These are phyloP conservation scores for Trametes hirsuta DNA, from an alignment of 1,284 basidiomycete species.

Conservation along the genomic window DNA sequence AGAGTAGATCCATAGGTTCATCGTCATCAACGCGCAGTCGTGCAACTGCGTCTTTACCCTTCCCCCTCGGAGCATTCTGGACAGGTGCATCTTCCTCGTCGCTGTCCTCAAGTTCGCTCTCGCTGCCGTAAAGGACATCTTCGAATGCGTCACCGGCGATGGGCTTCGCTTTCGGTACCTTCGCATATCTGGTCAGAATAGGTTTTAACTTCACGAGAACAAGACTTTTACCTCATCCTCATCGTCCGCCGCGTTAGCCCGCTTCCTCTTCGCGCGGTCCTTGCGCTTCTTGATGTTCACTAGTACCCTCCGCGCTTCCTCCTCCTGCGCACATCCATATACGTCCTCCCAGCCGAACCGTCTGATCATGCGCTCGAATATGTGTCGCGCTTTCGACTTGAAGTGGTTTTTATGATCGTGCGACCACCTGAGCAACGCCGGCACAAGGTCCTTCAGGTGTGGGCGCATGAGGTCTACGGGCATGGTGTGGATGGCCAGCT, in stretches of 20 bases:
- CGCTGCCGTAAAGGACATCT: constrained; percentile 93
- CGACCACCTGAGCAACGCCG: constrained; percentile 88
- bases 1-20: constrained; percentile 94
- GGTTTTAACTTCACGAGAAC: background rate
- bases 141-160: constrained; percentile 88
- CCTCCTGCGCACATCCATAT: constrained; percentile 75
- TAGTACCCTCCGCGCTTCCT: constrained; percentile 79
- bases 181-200: constrained; percentile 11
- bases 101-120: constrained; percentile 81
- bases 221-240: constrained; percentile 48
- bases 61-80: constrained; percentile 40
- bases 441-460: constrained; percentile 80
- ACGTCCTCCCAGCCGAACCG: constrained; percentile 91
- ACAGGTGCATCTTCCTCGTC: constrained; percentile 61
- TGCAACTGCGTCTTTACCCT: constrained; percentile 45
- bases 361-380: constrained; percentile 94
- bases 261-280: constrained; percentile 82
- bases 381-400: constrained; percentile 95
- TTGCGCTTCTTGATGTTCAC: constrained; percentile 91
- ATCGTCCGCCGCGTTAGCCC: constrained; percentile 56
- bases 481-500: constrained; percentile 90
- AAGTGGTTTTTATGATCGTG: constrained; percentile 99
- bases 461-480: constrained; percentile 72
- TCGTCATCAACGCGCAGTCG: constrained; percentile 90
- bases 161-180: constrained; percentile 48